A percentile compares a stretch with the other conserved stretches of the same genome.
Conservation (phyloP, 495 filamentous ascomycete genomes). For the Penicillium desertorum region DNA sequence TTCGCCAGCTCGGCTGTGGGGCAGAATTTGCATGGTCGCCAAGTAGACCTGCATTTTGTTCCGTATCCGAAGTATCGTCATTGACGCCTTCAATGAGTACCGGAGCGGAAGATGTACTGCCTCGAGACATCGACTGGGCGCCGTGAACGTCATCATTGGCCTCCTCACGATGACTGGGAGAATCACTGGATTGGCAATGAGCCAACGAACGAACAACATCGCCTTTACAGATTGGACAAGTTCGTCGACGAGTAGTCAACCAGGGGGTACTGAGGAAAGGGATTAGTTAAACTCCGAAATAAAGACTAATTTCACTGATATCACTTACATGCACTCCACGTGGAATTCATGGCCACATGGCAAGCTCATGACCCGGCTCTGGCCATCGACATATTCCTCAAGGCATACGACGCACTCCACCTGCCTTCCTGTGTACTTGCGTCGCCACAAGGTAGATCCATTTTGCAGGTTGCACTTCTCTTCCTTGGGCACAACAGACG, state of each 20-base stretch:
- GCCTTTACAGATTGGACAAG: constrained; percentile 96
- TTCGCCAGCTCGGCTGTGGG: constrained; percentile 42
- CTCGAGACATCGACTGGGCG: constrained; percentile 18
- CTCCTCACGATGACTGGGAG: constrained; percentile 49
- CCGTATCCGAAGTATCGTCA: constrained; percentile 39
- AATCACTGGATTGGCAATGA: constrained; percentile 47
- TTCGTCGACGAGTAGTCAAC: constrained; percentile 90
- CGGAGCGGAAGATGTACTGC: constrained; percentile 49
- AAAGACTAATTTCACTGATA: constrained; percentile 1
- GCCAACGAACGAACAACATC: constrained; percentile 77
- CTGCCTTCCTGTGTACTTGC: constrained; percentile 82
- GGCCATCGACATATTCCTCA: constrained; percentile 94
- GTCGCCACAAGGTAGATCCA: constrained; percentile 60
- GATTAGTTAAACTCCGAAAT: constrained; percentile 17
- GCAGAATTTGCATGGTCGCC: constrained; percentile 41
- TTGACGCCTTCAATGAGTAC: constrained; percentile 40
- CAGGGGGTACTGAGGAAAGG: constrained; percentile 78
- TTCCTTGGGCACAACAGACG: constrained; percentile 34
- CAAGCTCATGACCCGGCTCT: constrained; percentile 93
- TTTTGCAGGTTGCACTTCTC: constrained; percentile 53
- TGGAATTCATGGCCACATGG: constrained; percentile 99
- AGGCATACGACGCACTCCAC: constrained; percentile 96
- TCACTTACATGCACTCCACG: constrained; percentile 94
- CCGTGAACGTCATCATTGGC: constrained; percentile 37
- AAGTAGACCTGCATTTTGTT: constrained; percentile 44